These are phyloP conservation scores for Nannizziopsis barbatae DNA, from an alignment of 2,329 filamentous ascomycete species.

Conservation along the genomic window DNA sequence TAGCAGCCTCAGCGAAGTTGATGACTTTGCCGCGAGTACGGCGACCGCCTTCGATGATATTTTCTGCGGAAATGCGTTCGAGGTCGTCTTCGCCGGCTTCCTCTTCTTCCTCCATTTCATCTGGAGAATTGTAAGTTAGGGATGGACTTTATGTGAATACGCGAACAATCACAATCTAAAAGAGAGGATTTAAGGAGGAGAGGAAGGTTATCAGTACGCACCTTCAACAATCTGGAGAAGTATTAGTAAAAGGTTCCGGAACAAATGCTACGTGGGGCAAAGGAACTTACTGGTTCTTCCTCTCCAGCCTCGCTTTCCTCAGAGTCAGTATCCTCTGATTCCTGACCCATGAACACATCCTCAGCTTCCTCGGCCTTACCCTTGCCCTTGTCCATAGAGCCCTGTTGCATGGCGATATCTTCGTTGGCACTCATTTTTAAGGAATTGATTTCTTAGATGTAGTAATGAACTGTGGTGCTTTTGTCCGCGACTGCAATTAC, in stretches of 20 bases:
- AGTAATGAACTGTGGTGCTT: too few species aligned
- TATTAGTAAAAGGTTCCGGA: neutral
- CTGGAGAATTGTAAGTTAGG: slow-evolving; percentile 20
- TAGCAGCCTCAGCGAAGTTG: slow-evolving; percentile 82
- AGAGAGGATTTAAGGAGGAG: neutral
- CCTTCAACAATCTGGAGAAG: neutral
- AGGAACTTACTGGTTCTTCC: slow-evolving; percentile 28
- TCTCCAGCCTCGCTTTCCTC: slow-evolving; percentile 54
- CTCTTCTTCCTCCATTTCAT: slow-evolving; percentile 61
- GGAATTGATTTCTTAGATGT: neutral
- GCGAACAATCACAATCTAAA: too few species aligned
- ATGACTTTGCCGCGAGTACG: slow-evolving; percentile 89
- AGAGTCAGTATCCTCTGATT: slow-evolving; percentile 51
- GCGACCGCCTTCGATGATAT: slow-evolving; percentile 67
- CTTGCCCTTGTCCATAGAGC: slow-evolving; percentile 59
- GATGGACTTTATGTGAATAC: neutral
- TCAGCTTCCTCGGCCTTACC: slow-evolving; percentile 55
- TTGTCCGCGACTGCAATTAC: too few species aligned
- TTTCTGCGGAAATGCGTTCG: slow-evolving; percentile 80
- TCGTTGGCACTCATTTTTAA: slow-evolving; percentile 5
- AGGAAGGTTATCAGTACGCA: neutral
- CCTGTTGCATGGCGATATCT: neutral
- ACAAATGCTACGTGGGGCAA: neutral
- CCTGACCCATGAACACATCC: slow-evolving; percentile 61
- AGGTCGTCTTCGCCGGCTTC: slow-evolving; percentile 49